Evolutionary conservation across 805 yeast genomes (phyloP), one percentile per base, ranked within the genome.

Genomic region (Yarrowia phangngaensis): DNA sequence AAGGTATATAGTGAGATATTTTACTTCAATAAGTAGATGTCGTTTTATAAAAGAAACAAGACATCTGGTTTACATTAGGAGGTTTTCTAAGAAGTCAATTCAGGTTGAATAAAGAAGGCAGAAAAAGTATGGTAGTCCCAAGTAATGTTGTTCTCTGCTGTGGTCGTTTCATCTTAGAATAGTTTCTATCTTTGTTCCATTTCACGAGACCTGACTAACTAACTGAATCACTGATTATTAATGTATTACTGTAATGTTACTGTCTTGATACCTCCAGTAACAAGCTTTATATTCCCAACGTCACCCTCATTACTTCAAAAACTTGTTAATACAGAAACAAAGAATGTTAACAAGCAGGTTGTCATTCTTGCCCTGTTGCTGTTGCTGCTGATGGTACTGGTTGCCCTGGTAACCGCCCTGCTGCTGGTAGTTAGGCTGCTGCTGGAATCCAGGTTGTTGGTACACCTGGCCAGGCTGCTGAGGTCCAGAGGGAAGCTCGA

Each of bases 401-500:
- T 36, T 36, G 43, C 43, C 43, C 43, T 36, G 43, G 43, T 34
- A 23, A 29, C n/a, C 9, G 24, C 24, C 24, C 49, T 57, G 55
- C 34, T 53, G 34, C 43, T 56, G 53, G 49, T 56, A 56, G 41
- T 57, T 58, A 46, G 55, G 53, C 52, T 57, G 56, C 51, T 59
- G 56, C 27, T 58, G 57, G 2, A 27, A n/a, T 36, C 43, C 43
- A 27, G 54, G 58, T 33, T 61, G 56, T 51, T 61, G 59, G 48
- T 47, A 19, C 8, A 32, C 52, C n/a, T 45, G 41, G 33, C 49
- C 49, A 27, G 53, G 45, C 34, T 22, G 43, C 40, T 38, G 20
- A 50, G 55, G 34, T 35, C 34, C 27, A 29, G 19, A 13, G n/a
- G 63, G 56, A 49, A 86, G 71, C 56, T 82, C 82, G 50, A 89